Base-by-base conservation (phyloP, 768 basidiomycete genomes). In the Amanita polypyramis region DNA sequence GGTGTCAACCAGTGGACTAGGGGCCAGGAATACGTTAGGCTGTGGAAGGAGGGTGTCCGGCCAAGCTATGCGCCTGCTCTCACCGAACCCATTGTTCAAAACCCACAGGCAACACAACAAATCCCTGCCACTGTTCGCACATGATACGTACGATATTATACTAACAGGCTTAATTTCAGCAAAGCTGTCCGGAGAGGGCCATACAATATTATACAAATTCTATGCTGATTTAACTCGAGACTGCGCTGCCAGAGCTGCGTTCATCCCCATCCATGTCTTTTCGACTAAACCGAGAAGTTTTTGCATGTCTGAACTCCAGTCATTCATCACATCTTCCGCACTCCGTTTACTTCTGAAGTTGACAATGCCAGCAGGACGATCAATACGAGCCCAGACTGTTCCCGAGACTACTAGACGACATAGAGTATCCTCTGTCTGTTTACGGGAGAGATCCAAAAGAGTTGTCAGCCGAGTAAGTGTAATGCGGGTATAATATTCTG, bases 241-340 rank as follows among this genome's bases (percentile, higher is more conserved):
- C 55, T 87, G 85, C 17, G 88, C 88, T 40, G 89, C 88, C 61
- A 87, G 78, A 9, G 89, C 88, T 29, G 89, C 88, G 55, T 91
- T 91, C 76, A 92, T 83, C 32, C 85, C 85, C 89, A 92, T 92
- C 89, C 94, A 96, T n/a, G 91, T 92, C 77, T 97, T 97, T 70
- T 99, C 96, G 11, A 93, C 88, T 35, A 96, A 66, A 14, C 85
- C 78, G 51, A 99, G 72, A 58, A 99, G 68, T 67, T 86, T 92
- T 58, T 85, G 87, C 77, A 99, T 91, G 59, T 98, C 94, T 17
- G 82, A 87, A 65, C 91, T 94, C 95, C 96, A 99, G 52, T 91
- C 90, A 60, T 98, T 98, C 83, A 99, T 85, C 4, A 92, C 84
- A 57, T 96, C 92, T 60, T 97, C 94, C 1, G 88, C 78, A 47